Percentiles rank a stretch among this genome's conserved stretches.
Evolutionary conservation across 768 basidiomycete species (phyloP).

Genomic region (Hysterangium stoloniferum): DNA sequence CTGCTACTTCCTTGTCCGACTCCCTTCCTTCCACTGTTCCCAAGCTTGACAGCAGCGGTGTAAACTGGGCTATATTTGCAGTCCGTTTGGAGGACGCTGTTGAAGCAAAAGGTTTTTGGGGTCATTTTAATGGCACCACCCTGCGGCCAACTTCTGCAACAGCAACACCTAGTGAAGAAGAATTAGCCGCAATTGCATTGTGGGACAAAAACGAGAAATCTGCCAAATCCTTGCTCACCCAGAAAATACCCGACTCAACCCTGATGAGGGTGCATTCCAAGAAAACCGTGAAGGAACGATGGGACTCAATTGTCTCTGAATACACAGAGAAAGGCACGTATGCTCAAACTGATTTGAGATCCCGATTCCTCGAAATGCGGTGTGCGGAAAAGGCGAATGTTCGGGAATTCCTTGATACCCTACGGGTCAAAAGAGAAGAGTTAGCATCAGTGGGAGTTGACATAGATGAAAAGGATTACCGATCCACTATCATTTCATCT

Average conservation of each 20-base stretch:
- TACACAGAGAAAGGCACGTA: conserved; percentile 27
- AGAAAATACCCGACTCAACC: conserved; percentile 27
- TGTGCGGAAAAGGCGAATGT: too few relatives aligned
- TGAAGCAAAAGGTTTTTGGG: conserved; percentile 13
- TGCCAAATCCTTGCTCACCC: conserved; percentile 15
- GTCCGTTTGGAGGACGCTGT: conserved; percentile 11
- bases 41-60: conserved; percentile 11
- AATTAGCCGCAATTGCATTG: neutral
- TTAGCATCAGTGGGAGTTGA: conserved; percentile 23
- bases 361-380: too few relatives aligned
- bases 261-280: conserved; percentile 22
- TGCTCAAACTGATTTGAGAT: conserved; percentile 23
- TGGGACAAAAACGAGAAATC: neutral
- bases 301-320: conserved; percentile 26
- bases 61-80: conserved; percentile 15
- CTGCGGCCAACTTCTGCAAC: too few relatives aligned
- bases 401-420: conserved; percentile 19
- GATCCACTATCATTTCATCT: conserved; percentile 26
- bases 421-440: conserved; percentile 20
- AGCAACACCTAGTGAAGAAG: too few relatives aligned
- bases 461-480: conserved; percentile 26
- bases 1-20: conserved; percentile 5
- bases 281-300: conserved; percentile 22
- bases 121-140: conserved; percentile 15
- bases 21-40: conserved; percentile 13